Evolutionary conservation across 108 stramenopile species (phyloP), one percentile per base, ranked within the genome.

Genomic region (Cyclotella baltica): DNA sequence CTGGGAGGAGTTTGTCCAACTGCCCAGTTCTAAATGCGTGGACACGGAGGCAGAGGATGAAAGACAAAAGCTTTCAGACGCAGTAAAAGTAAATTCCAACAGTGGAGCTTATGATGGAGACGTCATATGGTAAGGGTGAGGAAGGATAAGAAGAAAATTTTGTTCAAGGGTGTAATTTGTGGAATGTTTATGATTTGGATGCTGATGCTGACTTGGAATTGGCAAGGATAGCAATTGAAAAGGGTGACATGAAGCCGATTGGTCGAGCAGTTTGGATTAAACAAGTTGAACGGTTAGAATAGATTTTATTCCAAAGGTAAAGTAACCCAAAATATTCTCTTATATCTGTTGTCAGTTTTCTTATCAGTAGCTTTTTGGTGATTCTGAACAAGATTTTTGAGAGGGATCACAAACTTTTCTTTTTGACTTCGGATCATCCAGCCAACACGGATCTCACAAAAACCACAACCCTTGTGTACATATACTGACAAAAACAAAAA

Each of bases 221-320:
- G 0, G 57, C 40, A 25, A 61, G 70, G 8, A 22, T 34, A 35
- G 22, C 31, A 25, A 57, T 82, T 56, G 62, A 82, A 50, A 65
- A 33, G 6, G 81, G 81, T 38, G 64, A 70, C 1, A 75, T 82
- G 19, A 61, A 64, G 13, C 43, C 70, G 8, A 75, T 82, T 36
- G 81, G 81, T 0, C 81, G 75, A 27, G 81, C 81, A 38, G 81
- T 82, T 34, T 82, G 81, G 81, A 82, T 82, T 62, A 46, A 66
- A n/a, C 4, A 64, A 13, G 64, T 82, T 16, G 81, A 82, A 33
- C 66, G 66, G 53, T 65, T 82, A 33, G 63, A 71, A 27, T 52
- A 73, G 46, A 47, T 2, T 9, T 35, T 40, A 23, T 20, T 36
- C n/a, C n/a, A n/a, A n/a, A n/a, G n/a, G n/a, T n/a, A n/a, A n/a